A percentile compares a stretch with the other conserved stretches of the same genome.
phyloP scores from a whole-genome alignment of 2,329 filamentous ascomycete species.

The Trichoderma sp. region DNA sequence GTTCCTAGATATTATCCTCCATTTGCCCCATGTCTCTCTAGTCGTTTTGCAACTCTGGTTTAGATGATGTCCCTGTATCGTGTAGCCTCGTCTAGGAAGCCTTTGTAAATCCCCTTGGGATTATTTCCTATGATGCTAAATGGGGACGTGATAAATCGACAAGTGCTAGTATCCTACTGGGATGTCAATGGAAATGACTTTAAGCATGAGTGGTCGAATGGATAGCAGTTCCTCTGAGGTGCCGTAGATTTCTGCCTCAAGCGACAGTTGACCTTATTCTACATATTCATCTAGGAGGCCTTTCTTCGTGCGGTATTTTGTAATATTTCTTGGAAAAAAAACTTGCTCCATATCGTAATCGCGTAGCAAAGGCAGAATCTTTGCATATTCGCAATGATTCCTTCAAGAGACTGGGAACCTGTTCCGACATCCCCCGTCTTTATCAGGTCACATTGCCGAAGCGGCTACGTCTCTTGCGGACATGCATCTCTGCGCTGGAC shows the following conservation, averaged over 20 bases:
- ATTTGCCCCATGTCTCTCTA: no score
- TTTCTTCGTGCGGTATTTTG: neutral
- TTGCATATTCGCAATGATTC: neutral
- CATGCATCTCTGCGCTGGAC: neutral
- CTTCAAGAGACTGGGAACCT: neutral
- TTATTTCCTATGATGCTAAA: no score
- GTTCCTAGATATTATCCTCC: no score
- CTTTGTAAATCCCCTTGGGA: no score
- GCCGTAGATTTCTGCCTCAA: neutral
- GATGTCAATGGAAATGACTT: no score
- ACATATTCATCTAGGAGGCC: neutral
- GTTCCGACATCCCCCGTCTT: neutral
- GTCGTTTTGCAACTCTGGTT: no score
- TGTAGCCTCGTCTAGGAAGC: no score
- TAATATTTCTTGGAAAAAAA: neutral
- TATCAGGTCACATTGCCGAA: neutral
- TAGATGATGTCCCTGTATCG: no score
- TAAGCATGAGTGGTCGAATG: neutral
- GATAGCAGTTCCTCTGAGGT: fast-evolving
- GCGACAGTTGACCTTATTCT: neutral
- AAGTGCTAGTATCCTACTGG: no score
- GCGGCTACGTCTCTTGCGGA: no score
- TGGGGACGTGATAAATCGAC: no score
- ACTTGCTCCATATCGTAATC: neutral
- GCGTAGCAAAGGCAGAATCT: fast-evolving